These are phyloP conservation scores for Claviceps maximensis DNA, from an alignment of 2,329 filamentous ascomycete species.

Conservation along the genomic window DNA sequence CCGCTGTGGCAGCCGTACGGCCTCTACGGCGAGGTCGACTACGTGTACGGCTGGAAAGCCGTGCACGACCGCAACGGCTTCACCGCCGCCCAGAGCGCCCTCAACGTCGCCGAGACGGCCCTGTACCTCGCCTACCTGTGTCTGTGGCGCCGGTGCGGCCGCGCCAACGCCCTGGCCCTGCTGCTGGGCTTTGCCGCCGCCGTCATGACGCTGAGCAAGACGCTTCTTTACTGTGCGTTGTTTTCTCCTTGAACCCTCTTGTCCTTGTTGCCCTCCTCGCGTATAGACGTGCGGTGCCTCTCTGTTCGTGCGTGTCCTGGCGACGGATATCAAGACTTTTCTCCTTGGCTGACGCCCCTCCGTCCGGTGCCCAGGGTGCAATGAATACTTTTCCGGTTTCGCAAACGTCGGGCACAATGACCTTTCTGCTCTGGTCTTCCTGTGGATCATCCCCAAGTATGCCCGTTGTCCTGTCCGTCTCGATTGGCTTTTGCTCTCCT, in stretches of 20 bases:
- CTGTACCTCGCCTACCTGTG: slow-evolving; percentile 48
- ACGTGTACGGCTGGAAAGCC: slow-evolving; percentile 68
- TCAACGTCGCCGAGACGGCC: slow-evolving; percentile 56
- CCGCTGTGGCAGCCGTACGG: slow-evolving; percentile 67
- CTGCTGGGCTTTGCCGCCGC: slow-evolving; percentile 38
- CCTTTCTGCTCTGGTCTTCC: slow-evolving; percentile 27
- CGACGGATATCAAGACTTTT: too few species aligned
- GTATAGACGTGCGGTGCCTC: too few species aligned
- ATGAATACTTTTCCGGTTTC: slow-evolving; percentile 43
- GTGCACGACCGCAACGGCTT: slow-evolving; percentile 59
- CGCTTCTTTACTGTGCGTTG: slow-evolving; percentile 43
- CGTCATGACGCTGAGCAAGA: slow-evolving; percentile 50
- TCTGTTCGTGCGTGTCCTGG: too few species aligned
- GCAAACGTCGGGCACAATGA: slow-evolving; percentile 45
- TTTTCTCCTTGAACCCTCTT: slow-evolving; percentile 5
- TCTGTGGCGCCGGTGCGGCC: slow-evolving; percentile 17
- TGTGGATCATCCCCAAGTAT: slow-evolving; percentile 49
- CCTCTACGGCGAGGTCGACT: slow-evolving; percentile 67
- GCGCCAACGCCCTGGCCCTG: slow-evolving; percentile 29
- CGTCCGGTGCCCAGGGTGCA: too few species aligned
- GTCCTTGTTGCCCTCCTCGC: too few species aligned
- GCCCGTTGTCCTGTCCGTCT: too few species aligned
- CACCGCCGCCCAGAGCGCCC: slow-evolving; percentile 55
- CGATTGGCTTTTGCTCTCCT: not conserved
- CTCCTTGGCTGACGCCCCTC: too few species aligned